Base-by-base conservation (phyloP, 805 yeast species). In the Kuraishia borneana region DNA sequence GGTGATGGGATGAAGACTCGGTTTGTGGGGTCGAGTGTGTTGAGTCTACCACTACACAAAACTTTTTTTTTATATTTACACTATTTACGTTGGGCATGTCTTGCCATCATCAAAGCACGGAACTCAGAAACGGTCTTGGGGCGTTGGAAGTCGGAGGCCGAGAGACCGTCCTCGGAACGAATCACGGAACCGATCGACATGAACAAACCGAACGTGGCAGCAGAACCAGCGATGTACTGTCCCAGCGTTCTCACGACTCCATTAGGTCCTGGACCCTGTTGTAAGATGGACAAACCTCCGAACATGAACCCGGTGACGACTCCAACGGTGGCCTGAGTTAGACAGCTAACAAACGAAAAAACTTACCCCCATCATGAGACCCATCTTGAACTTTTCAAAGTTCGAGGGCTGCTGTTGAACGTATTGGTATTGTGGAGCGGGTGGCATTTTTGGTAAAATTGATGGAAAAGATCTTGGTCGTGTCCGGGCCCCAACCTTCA, bases 381-480 rank as follows among this genome's bases (percentile, higher is more conserved):
- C 99, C 97, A 92, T 92, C 63, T 92, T 92, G 73, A 92, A 83
- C 64, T 92, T 92, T 37, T 92, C 96, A 63, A 88, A 85, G 59
- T 81, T 76, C 32, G 96, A 81, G 37, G 94, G 95, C 46, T 76
- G 77, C 44, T 68, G 75, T 26, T 58, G 63, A 17, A 50, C 63
- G 42, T 65, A 66, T 53, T 75, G 80, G 40, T 70, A 68, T 58
- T 77, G 82, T 55, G 70, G 83, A 43, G 75, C 79, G 54, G 87
- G 87, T 40, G 76, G 76, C 75, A 70, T 68, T 10, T 21, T 21
- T 21, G 23, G 23, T 8, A 8, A 21, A 8, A 8, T 21, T 7
- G 7, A 21, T 21, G 23, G 7, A 21, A 10, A n/a, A n/a, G n/a
- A n/a, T n/a, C n/a, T 25, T 25, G 8, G 28, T 25, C 28, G 28